phyloP scores from a whole-genome alignment of 2,329 filamentous ascomycete species.

The Lecanicillium sp. region DNA sequence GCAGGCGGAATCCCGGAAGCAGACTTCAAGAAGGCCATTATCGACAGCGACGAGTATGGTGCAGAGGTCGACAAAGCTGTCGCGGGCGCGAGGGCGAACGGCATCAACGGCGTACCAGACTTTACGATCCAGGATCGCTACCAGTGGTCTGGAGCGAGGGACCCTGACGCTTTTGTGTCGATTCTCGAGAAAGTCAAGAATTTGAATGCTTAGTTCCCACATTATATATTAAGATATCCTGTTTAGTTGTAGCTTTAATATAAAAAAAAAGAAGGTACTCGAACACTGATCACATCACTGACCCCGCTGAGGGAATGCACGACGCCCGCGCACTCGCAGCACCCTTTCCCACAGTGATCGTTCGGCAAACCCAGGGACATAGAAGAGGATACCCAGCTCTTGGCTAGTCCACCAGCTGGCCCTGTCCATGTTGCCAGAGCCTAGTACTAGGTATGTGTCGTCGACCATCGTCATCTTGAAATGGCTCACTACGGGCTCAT shows the following conservation, averaged over 20 bases:
- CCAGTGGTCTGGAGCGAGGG: conserved; percentile 63
- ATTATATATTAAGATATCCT: too few species aligned
- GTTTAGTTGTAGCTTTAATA: too few species aligned
- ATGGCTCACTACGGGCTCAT: conserved; percentile 67
- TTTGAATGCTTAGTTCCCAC: conserved; percentile 17
- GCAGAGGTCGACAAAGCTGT: conserved; percentile 28
- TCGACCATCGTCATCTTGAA: conserved; percentile 74
- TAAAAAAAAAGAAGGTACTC: too few species aligned
- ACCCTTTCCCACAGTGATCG: conserved; percentile 34
- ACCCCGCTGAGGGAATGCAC: conserved; percentile 6
- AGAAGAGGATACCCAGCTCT: conserved; percentile 64
- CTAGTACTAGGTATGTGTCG: conserved; percentile 58
- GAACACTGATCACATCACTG: too few species aligned
- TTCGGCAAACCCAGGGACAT: conserved; percentile 34
- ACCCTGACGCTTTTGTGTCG: conserved; percentile 56
- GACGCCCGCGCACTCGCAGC: conserved; percentile 28
- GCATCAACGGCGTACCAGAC: conserved; percentile 62
- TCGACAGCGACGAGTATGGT: conserved; percentile 44
- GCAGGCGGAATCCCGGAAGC: conserved; percentile 41
- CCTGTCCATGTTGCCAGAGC: conserved; percentile 78
- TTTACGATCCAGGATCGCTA: conserved; percentile 65
- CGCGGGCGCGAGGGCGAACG: conserved; percentile 22
- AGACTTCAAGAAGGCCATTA: conserved; percentile 30
- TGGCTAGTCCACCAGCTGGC: conserved; percentile 86
- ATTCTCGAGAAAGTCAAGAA: conserved; percentile 54